A percentile compares a stretch with the other conserved stretches of the same genome.
These are phyloP conservation scores for Wolfiporia cocos DNA, from an alignment of 1,284 basidiomycete species.

Conservation along the genomic window DNA sequence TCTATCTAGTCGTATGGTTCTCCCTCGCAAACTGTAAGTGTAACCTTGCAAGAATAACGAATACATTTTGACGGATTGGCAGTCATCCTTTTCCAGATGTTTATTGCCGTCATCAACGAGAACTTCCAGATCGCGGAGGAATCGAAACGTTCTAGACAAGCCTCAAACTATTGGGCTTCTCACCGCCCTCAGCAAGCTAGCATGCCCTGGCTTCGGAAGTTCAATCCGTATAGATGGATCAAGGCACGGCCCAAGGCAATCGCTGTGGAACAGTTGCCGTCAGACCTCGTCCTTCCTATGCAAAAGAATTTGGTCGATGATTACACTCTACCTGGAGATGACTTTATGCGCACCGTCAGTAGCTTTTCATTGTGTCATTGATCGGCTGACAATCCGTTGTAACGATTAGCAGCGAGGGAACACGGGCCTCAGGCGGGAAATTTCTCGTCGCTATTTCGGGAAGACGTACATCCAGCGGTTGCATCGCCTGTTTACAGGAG, in stretches of 20 bases:
- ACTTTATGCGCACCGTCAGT: constrained; percentile 14
- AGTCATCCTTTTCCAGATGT: constrained; percentile 97
- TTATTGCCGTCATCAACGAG: constrained; percentile 98
- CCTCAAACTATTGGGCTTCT: constrained; percentile 58
- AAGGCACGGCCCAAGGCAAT: constrained; percentile 70
- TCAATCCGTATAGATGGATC: constrained; percentile 89
- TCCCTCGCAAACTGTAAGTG: constrained; percentile 86
- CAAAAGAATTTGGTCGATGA: constrained; percentile 71
- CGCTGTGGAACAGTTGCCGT: constrained; percentile 65
- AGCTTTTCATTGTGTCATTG: neutral
- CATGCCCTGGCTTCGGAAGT: constrained; percentile 64
- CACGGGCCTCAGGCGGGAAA: no score
- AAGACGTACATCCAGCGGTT: constrained; percentile 57
- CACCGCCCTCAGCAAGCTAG: constrained; percentile 47
- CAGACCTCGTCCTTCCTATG: constrained; percentile 70
- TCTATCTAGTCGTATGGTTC: constrained; percentile 86
- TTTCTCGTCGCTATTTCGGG: constrained; percentile 44
- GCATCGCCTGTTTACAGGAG: constrained; percentile 64
- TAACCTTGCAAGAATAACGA: constrained; percentile 1
- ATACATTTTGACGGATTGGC: constrained; percentile 9
- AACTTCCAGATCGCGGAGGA: constrained; percentile 95
- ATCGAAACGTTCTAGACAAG: constrained; percentile 81
- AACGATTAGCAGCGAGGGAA: no score
- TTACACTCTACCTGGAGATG: constrained; percentile 37
- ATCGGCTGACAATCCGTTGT: no score